These are phyloP conservation scores for Fusarium dlaminii DNA, from an alignment of 2,329 filamentous ascomycete species.

Conservation along the genomic window DNA sequence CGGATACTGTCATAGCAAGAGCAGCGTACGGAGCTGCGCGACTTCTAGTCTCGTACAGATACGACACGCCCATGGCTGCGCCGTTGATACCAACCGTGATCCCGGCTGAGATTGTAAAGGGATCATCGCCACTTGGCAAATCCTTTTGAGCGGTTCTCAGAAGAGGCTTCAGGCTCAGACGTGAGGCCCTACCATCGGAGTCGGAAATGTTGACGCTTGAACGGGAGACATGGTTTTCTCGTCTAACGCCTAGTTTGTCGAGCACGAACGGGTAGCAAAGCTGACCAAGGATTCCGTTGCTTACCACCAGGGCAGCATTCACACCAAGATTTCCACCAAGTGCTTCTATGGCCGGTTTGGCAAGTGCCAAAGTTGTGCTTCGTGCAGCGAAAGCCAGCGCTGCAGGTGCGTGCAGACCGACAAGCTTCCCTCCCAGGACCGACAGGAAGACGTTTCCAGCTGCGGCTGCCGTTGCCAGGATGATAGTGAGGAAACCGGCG, in stretches of 20 bases:
- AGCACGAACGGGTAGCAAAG: constrained; percentile 51
- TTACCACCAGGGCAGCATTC: constrained; percentile 62
- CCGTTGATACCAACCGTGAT: constrained; percentile 66
- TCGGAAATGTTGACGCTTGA: background rate
- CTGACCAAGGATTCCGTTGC: constrained; percentile 59
- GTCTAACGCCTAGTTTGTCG: constrained; percentile 42
- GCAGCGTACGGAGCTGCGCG: constrained; percentile 65
- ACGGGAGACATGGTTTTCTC: background rate
- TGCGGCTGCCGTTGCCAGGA: constrained; percentile 51
- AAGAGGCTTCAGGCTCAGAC: background rate
- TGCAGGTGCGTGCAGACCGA: constrained; percentile 49
- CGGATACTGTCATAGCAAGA: constrained; percentile 66
- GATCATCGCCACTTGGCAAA: constrained; percentile 41
- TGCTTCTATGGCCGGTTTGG: constrained; percentile 56
- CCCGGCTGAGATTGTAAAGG: constrained; percentile 58
- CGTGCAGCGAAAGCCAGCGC: constrained; percentile 60
- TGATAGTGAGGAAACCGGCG: constrained; percentile 52
- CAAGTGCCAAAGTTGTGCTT: constrained; percentile 61
- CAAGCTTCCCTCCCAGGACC: constrained; percentile 48
- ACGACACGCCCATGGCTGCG: constrained; percentile 68
- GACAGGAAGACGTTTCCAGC: constrained; percentile 55
- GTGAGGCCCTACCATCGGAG: constrained; percentile 1
- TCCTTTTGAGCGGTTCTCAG: constrained; percentile 16
- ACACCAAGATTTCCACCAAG: constrained; percentile 57
- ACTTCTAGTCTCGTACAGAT: constrained; percentile 63